Evolutionary conservation across 2,329 filamentous ascomycete species (phyloP).

Genomic region (Falciphora oryzae): DNA sequence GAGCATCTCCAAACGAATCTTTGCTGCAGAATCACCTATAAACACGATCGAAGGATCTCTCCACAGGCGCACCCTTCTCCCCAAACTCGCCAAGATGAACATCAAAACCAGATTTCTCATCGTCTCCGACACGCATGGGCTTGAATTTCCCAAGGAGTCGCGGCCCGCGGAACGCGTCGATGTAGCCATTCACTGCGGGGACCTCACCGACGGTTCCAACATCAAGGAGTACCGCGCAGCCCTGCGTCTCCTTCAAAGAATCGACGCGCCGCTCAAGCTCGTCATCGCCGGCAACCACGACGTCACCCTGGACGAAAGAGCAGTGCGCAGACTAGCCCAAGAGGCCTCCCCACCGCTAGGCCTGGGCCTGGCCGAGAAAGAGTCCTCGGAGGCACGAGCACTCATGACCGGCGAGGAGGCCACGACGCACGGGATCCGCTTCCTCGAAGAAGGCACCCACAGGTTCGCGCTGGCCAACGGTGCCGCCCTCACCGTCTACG

Average conservation of each 20-base stretch:
- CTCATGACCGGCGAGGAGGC: neutral
- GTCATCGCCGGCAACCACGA: slow-evolving; percentile 53
- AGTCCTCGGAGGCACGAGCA: neutral
- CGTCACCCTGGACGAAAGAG: slow-evolving; percentile 28
- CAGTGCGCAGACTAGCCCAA: neutral
- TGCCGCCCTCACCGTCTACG: slow-evolving; percentile 41
- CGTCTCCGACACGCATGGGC: slow-evolving; percentile 40
- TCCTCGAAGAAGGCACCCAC: slow-evolving; percentile 46
- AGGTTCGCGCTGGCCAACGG: slow-evolving; percentile 43
- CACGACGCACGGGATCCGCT: slow-evolving; percentile 30
- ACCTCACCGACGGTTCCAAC: slow-evolving; percentile 39
- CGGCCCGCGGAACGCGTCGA: slow-evolving; percentile 27
- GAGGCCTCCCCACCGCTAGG: neutral
- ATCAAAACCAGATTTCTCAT: slow-evolving; percentile 36
- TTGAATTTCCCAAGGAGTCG: slow-evolving; percentile 13
- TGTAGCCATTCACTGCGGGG: slow-evolving; percentile 47
- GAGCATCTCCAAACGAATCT: no score
- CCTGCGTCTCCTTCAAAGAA: slow-evolving; percentile 33
- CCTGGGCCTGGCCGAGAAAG: neutral
- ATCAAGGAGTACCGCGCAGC: slow-evolving; percentile 34
- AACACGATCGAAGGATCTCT: no score
- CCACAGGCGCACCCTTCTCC: no score
- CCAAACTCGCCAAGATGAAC: neutral
- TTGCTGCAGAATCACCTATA: no score
- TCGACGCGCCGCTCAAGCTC: slow-evolving; percentile 46